Percentiles rank a stretch among this genome's conserved stretches.
Conservation (phyloP, 2,329 filamentous ascomycete genomes). For the Venturia effusa region DNA sequence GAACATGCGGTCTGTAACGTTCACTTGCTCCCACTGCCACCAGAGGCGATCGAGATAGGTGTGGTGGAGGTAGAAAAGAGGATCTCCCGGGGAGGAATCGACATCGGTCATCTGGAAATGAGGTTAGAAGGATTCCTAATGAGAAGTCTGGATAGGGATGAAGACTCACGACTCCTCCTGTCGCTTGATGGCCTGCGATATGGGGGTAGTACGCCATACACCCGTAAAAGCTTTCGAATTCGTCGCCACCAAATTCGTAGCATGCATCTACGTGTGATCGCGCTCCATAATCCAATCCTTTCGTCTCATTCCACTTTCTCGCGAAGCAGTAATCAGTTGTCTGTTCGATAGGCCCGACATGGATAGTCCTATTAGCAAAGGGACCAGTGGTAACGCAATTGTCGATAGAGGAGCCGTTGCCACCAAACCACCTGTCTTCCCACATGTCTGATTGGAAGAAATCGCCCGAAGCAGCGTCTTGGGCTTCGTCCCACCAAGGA, state of each 20-base stretch:
- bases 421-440: slow-evolving; percentile 9
- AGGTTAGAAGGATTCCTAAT: background rate
- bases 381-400: slow-evolving; percentile 2
- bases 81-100: slow-evolving; percentile 4
- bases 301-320: background rate
- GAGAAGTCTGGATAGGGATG: background rate
- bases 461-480: slow-evolving; percentile 17
- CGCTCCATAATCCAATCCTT: background rate
- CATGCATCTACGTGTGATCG: background rate
- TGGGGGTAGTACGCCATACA: background rate
- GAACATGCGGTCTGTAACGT: background rate
- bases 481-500: slow-evolving; percentile 20
- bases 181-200: background rate
- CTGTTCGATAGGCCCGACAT: background rate
- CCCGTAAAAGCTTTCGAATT: background rate
- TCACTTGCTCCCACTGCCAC: slow-evolving; percentile 13
- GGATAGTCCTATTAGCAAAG: slow-evolving; percentile 1
- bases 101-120: background rate
- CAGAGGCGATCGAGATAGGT: slow-evolving; percentile 14
- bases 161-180: background rate
- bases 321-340: background rate
- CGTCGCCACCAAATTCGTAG: background rate
- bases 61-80: slow-evolving; percentile 14
- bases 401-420: slow-evolving; percentile 5
- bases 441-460: slow-evolving; percentile 15